Evolutionary conservation across 371 early-diverging fungal species (phyloP).

Genomic region (Amoeboradix gromovi): DNA sequence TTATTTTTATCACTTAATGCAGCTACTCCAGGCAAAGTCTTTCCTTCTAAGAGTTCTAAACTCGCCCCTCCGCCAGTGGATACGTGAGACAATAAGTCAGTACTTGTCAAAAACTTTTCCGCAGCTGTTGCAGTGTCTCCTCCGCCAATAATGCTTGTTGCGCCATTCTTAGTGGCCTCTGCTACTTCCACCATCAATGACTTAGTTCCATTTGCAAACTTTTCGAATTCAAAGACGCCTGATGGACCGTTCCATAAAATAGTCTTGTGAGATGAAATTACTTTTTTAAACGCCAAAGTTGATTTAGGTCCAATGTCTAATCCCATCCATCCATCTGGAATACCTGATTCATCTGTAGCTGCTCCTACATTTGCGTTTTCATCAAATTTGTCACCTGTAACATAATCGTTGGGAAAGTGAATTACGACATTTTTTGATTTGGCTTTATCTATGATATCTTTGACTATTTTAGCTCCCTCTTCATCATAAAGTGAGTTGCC

Average conservation of each 20-base stretch:
- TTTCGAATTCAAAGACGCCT: conserved; percentile 90
- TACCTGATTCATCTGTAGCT: conserved; percentile 61
- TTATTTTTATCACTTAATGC: conserved; percentile 4
- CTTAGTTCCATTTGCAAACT: conserved; percentile 69
- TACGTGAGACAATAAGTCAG: conserved; percentile 63
- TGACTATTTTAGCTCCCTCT: conserved; percentile 56
- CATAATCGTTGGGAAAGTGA: conserved; percentile 63
- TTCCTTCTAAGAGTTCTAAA: conserved; percentile 80
- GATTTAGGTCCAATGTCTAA: conserved; percentile 76
- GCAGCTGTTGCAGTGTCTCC: conserved; percentile 96
- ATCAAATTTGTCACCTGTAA: conserved; percentile 56
- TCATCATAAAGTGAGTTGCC: conserved; percentile 76
- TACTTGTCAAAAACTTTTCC: conserved; percentile 46
- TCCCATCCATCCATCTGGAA: conserved; percentile 69
- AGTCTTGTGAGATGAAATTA: conserved; percentile 46
- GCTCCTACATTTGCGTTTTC: conserved; percentile 37
- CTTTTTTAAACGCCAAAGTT: conserved; percentile 33
- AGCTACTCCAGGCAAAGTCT: conserved; percentile 13
- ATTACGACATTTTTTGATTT: conserved; percentile 56
- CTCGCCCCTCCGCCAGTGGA: conserved; percentile 93
- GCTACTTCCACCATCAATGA: conserved; percentile 50
- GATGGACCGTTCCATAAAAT: conserved; percentile 96
- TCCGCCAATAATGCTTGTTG: conserved; percentile 55
- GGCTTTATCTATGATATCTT: conserved; percentile 47
- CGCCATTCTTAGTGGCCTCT: conserved; percentile 40